Evolutionary conservation across 2,329 filamentous ascomycete genomes (phyloP).

Genomic region (Fusarium kyushuense): DNA sequence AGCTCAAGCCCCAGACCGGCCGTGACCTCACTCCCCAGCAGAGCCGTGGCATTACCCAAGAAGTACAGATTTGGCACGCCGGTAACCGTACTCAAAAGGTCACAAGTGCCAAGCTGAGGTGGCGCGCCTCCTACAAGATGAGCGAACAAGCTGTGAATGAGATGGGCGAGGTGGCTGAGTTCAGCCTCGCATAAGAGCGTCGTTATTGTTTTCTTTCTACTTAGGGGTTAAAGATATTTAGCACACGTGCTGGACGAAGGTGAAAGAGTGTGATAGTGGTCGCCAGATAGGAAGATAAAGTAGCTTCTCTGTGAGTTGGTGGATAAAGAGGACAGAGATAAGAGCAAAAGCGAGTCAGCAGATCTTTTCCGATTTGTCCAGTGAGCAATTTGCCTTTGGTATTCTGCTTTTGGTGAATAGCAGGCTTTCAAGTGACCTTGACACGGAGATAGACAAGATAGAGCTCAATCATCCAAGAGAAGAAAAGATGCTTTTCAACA

Average conservation of each 20-base stretch:
- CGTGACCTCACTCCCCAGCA: slow-evolving; percentile 80
- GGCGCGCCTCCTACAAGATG: slow-evolving; percentile 84
- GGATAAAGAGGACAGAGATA: slow-evolving; percentile 15
- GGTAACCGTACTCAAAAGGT: slow-evolving; percentile 77
- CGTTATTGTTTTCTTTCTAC: slow-evolving; percentile 4
- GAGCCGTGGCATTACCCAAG: slow-evolving; percentile 81
- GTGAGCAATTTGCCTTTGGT: slow-evolving; percentile 17
- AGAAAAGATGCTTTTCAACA: not conserved
- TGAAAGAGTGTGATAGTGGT: slow-evolving; percentile 6
- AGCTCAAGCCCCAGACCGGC: slow-evolving; percentile 87
- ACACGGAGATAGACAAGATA: not conserved
- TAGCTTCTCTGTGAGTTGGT: slow-evolving; percentile 3
- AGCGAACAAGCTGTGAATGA: slow-evolving; percentile 77
- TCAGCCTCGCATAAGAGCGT: slow-evolving; percentile 73
- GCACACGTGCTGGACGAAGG: not conserved
- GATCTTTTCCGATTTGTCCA: slow-evolving; percentile 34
- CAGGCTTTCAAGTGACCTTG: not conserved
- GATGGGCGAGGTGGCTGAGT: slow-evolving; percentile 84
- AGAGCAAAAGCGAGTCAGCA: slow-evolving; percentile 38
- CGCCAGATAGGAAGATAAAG: not conserved
- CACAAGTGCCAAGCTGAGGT: slow-evolving; percentile 86
- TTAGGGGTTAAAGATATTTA: not conserved
- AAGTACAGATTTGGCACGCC: slow-evolving; percentile 79
- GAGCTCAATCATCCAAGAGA: not conserved
- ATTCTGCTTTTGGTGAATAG: not conserved